A percentile compares a stretch with the other conserved stretches of the same genome.
phyloP scores from a whole-genome alignment of 2,329 filamentous ascomycete species.

The Ophiostoma montium region DNA sequence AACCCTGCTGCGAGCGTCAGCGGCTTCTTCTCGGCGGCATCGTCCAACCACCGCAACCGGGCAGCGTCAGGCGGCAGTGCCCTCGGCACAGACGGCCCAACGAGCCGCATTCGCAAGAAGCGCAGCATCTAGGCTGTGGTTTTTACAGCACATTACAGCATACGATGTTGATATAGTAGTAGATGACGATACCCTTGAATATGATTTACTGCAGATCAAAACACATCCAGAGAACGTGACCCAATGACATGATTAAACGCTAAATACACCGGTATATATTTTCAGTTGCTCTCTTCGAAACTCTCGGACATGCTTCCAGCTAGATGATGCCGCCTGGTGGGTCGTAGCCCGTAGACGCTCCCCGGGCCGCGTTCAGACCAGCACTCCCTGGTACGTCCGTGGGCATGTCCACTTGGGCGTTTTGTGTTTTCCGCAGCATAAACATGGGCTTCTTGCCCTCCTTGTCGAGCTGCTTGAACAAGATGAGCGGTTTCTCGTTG shows the following conservation, averaged over 20 bases:
- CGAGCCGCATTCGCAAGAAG: conserved; percentile 21
- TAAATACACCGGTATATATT: not conserved
- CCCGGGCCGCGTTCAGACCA: conserved; percentile 32
- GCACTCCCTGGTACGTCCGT: conserved; percentile 38
- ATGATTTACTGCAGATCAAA: too few relatives aligned
- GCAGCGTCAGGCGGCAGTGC: conserved; percentile 6
- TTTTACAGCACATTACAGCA: not conserved
- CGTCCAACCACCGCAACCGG: conserved; percentile 9
- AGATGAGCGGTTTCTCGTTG: conserved; percentile 83
- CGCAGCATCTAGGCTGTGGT: conserved; percentile 18
- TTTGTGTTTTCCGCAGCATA: conserved; percentile 67
- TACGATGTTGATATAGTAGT: not conserved
- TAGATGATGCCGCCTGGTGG: conserved; percentile 47
- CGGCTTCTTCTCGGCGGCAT: conserved; percentile 13
- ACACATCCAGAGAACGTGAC: too few relatives aligned
- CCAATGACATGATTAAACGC: not conserved
- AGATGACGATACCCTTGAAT: not conserved
- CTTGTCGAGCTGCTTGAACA: conserved; percentile 95
- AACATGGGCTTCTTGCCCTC: conserved; percentile 99
- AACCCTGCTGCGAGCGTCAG: conserved; percentile 15
- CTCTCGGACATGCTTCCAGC: not conserved
- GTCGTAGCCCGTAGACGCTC: conserved; percentile 35
- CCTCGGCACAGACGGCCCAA: conserved; percentile 14
- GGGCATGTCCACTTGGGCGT: conserved; percentile 31
- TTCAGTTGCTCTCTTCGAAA: not conserved